Evolutionary conservation across 2,329 filamentous ascomycete genomes (phyloP).

Genomic region (Paecilomyces sp.): DNA sequence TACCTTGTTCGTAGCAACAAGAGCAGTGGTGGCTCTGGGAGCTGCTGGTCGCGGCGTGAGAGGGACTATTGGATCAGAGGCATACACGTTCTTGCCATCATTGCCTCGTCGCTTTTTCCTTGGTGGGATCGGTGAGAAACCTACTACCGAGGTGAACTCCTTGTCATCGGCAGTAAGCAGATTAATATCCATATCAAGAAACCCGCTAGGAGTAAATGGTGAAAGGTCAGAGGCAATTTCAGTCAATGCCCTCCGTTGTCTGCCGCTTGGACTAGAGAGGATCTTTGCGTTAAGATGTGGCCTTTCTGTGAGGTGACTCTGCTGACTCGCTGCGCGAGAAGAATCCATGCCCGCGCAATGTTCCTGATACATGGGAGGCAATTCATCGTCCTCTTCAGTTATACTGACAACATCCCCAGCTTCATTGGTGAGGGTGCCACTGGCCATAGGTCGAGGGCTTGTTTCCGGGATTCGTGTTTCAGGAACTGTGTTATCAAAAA

Average conservation of each 20-base stretch:
- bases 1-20: slow-evolving; percentile 8
- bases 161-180: slow-evolving; percentile 34
- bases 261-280: slow-evolving; percentile 32
- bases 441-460: slow-evolving; percentile 22
- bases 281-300: slow-evolving; percentile 17
- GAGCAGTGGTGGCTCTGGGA: slow-evolving; percentile 7
- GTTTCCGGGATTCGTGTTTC: slow-evolving; percentile 33
- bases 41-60: slow-evolving; percentile 14
- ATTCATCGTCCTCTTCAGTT: slow-evolving; percentile 30
- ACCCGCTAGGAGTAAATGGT: slow-evolving; percentile 24
- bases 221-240: slow-evolving; percentile 37
- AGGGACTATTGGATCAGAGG: slow-evolving; percentile 21
- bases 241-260: slow-evolving; percentile 29
- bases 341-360: slow-evolving; percentile 12
- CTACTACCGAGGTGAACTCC: slow-evolving; percentile 28
- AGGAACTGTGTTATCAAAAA: slow-evolving; percentile 18
- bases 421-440: slow-evolving; percentile 13
- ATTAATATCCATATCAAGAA: slow-evolving; percentile 27
- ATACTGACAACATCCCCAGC: slow-evolving; percentile 15
- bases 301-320: slow-evolving; percentile 20
- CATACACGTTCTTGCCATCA: slow-evolving; percentile 20
- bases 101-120: slow-evolving; percentile 32
- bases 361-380: slow-evolving; percentile 23
- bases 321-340: slow-evolving; percentile 11
- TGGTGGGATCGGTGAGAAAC: slow-evolving; percentile 23